Base-by-base conservation (phyloP, 306 rosid species). In the Quercus ilex region DNA sequence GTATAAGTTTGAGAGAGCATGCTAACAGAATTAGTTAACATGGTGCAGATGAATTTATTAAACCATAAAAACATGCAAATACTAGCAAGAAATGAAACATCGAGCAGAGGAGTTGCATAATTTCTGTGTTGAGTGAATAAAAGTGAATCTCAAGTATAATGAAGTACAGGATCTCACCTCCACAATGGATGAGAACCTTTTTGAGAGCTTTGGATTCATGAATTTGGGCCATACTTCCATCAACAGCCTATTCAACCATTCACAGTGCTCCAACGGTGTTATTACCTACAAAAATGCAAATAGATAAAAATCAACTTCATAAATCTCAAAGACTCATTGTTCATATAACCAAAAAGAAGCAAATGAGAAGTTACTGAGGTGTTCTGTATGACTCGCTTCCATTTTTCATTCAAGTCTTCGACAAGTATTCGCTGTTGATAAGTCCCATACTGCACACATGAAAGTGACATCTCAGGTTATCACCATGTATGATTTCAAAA, bases 241-340 rank as follows among this genome's bases (percentile, higher is more conserved):
- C 86, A 96, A 74, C 81, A 96, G 82, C 80, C 82, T 90, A 83
- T 96, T 96, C 77, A 96, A 77, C 99, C 99, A 96, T 81, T 96
- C 97, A 74, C 97, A 93, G 57, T 88, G 99, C 89, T 96, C 99
- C 87, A 96, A 77, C 53, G 99, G 94, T 31, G 99, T 93, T 46
- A 85, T 82, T 35, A 93, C 93, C 99, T 91, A 81, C 10, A 84
- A 11, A 87, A 57, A 83, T 19, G 38, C 25, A 76, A 83, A 38
- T 58, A 13, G 72, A 58, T 51, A 55, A 26, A 78, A 69, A 74
- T 86, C 79, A 80, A 71, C 71, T 64, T 74, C 69, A 83, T 46
- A 76, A 71, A 58, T 46, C 78, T 60, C 33, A 5, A 60, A 14
- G 57, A 19, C 14, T 70, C 73, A 19, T 13, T 43, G 67, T 52